Evolutionary conservation across 805 yeast genomes (phyloP), one percentile per base, ranked within the genome.

Genomic region (Wickerhamiella shivajii): DNA sequence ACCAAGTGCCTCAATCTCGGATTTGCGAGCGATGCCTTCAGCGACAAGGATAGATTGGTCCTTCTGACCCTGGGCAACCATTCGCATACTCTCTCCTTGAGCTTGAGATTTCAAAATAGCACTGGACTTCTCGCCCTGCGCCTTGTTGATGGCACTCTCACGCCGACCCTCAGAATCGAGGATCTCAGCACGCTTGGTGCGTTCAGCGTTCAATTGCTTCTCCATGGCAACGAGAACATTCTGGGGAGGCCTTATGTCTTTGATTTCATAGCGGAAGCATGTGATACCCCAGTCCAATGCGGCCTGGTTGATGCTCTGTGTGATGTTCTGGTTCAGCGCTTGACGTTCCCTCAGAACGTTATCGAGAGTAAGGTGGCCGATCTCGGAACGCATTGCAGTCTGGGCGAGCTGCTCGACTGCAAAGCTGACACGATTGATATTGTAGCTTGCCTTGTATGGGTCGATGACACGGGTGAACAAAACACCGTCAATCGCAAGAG

Each of bases 181-280:
- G 43, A 31, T 31, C 53, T 80, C 87, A 2, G 93, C 93, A 44
- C 90, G 63, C 53, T 79, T 78, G 33, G 83, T 72, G 47, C 92
- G 61, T 51, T 79, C 90, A 28, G 87, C 87, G 37, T 74, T 67
- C 15, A 79, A 90, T 52, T 77, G 90, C 52, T 85, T 67, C 55
- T 78, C 87, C 92, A 78, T 79, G 14, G 90, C 84, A 44, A 74
- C 80, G 47, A 79, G 67, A 6, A 78, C 90, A 45, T 77, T 77
- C 21, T 65, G 65, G 2, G 92, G 92, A 2, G 90, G 92, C 49
- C 78, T 83, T 36, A 78, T 78, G 49, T 78, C 90, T 46, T 83
- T 67, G 53, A 78, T 77, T 53, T 78, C 92, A 52, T 79, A 79
- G 51, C 92, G 66, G 40, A 78, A 60, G 49, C 87, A 79, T 47